Evolutionary conservation across 495 filamentous ascomycete genomes (phyloP), one percentile per base, ranked within the genome.

Genomic region (Podospora australis): DNA sequence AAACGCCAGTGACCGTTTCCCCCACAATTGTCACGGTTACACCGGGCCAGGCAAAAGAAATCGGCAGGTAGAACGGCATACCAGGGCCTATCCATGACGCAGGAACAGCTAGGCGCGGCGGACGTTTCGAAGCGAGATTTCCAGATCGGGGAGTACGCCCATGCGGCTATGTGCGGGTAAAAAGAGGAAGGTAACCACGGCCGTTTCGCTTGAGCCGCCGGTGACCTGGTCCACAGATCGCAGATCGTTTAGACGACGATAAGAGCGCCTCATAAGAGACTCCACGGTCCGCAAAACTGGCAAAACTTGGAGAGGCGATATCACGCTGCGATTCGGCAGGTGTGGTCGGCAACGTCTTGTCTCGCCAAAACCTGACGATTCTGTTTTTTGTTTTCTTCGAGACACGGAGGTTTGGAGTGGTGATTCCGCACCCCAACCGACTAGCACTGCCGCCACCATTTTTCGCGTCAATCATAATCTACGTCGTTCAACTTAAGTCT

Each of bases 51-150:
- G 48, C 44, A 47, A 39, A 25, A 29, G 11, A 11, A 48, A 30
- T 48, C 44, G 50, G 50, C 39, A 48, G 34, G 44, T 48, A 22
- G 17, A 42, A 42, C 39, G 23, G 23, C 32, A 20, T 41, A 16
- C 22, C 14, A 41, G 19, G 21, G 11, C 14, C 20, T 10, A 36
- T n/a, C 13, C 13, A 36, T n/a, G 34, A 36, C n/a, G 34, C 34
- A 36, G 34, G 34, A 36, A 36, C 34, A 36, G n/a, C n/a, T n/a
- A 36, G 32, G 13, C 32, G 19, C 32, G 9, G 6, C 40, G 40
- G 40, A 43, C 25, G 21, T 14, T 0, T 10, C n/a, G n/a, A 43
- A 43, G 40, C 40, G 40, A 43, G 13, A 23, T 43, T 26, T n/a
- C 40, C 20, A 10, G 28, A 23, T 43, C 23, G 38, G 40, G 40